phyloP scores from a whole-genome alignment of 768 basidiomycete species.

The Pholiota conissans region DNA sequence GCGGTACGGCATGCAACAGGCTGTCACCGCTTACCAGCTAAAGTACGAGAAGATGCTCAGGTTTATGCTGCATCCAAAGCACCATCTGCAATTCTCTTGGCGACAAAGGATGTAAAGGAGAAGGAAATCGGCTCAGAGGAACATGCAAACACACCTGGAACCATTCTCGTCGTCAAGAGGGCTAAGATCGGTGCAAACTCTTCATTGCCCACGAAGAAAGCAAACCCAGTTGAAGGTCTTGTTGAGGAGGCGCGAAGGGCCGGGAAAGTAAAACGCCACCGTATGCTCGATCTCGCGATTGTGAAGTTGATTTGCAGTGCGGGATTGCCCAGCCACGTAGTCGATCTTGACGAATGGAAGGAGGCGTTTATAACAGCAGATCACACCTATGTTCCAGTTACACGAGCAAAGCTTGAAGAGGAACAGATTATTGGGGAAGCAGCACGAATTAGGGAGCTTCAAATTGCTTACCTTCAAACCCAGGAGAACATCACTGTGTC shows the following conservation, averaged over 20 bases:
- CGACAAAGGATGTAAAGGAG: too few species aligned
- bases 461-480: constrained; percentile 9
- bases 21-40: neutral
- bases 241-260: constrained; percentile 8
- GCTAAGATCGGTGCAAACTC: neutral
- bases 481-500: constrained; percentile 21
- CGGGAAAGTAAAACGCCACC: constrained; percentile 5
- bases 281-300: constrained; percentile 10
- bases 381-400: constrained; percentile 10
- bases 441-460: constrained; percentile 8
- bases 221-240: neutral
- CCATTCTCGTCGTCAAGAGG: neutral
- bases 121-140: too few species aligned
- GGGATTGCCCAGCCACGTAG: constrained; percentile 14
- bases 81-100: constrained; percentile 1
- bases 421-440: constrained; percentile 17
- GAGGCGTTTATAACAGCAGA: constrained; percentile 8
- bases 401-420: constrained; percentile 13
- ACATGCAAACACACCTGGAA: neutral
- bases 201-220: too few species aligned
- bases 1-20: constrained; percentile 4
- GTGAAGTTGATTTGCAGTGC: constrained; percentile 15
- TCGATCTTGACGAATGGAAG: constrained; percentile 12
- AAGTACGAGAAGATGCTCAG: constrained; percentile 1
- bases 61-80: constrained; percentile 1